phyloP scores from a whole-genome alignment of 2,329 filamentous ascomycete genomes.

The Dactylellina drechsleri region DNA sequence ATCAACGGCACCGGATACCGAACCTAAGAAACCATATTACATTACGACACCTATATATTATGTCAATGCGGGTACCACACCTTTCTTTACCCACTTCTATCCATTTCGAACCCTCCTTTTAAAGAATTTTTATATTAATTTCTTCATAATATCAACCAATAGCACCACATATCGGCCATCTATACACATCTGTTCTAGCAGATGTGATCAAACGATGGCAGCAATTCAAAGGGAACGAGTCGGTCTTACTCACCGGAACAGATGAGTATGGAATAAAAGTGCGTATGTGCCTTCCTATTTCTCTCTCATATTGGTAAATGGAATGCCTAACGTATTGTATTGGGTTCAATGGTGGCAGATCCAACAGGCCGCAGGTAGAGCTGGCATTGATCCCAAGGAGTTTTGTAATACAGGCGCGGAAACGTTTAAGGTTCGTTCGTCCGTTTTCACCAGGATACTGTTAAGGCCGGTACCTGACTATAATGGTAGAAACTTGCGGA shows the following conservation, averaged over 20 bases:
- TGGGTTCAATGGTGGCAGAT: slow-evolving; percentile 65
- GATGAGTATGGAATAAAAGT: slow-evolving; percentile 97
- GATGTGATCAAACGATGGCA: slow-evolving; percentile 96
- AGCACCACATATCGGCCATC: slow-evolving; percentile 94
- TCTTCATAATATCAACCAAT: slow-evolving; percentile 21
- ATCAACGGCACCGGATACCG: slow-evolving; percentile 12
- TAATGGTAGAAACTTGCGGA: slow-evolving; percentile 71
- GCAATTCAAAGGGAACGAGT: slow-evolving; percentile 74
- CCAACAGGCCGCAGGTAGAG: slow-evolving; percentile 77
- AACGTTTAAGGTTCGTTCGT: slow-evolving; percentile 72
- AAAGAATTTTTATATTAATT: too few relatives aligned
- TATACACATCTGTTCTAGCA: slow-evolving; percentile 90
- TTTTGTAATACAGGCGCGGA: slow-evolving; percentile 87
- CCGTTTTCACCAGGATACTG: not conserved
- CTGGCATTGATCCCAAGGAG: slow-evolving; percentile 77
- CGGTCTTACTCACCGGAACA: slow-evolving; percentile 86
- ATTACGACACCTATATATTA: slow-evolving; percentile 98
- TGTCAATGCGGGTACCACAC: slow-evolving; percentile 82
- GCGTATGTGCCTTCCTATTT: slow-evolving; percentile 34
- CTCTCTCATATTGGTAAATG: not conserved
- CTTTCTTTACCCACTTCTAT: not conserved
- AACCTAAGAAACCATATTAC: slow-evolving; percentile 81
- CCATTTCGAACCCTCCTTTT: too few relatives aligned
- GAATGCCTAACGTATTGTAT: not conserved
- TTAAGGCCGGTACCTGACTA: not conserved